A percentile compares a stretch with the other conserved stretches of the same genome.
Evolutionary conservation across 108 stramenopile genomes (phyloP).

Genomic region (Nitzschia sp.): DNA sequence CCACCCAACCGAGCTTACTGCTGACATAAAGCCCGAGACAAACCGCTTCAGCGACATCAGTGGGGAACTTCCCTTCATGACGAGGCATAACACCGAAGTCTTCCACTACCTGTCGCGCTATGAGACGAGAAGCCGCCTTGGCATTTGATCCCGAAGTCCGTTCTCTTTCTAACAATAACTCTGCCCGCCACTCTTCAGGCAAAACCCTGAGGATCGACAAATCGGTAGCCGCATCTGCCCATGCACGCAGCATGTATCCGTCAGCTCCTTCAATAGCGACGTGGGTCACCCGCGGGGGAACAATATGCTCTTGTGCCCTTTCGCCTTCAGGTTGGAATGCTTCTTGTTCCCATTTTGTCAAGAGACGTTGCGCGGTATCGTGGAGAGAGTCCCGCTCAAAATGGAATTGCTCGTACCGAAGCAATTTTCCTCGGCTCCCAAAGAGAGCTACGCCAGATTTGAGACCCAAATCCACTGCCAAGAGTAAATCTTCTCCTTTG

Average conservation of each 20-base stretch:
- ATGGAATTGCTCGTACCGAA: conserved; percentile 42
- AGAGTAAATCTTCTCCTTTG: conserved; percentile 6
- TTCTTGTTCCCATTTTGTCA: conserved; percentile 32
- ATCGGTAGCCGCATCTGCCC: conserved; percentile 28
- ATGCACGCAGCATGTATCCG: conserved; percentile 18
- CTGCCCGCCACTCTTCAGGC: conserved; percentile 50
- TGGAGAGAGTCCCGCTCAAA: conserved; percentile 25
- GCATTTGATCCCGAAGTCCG: conserved; percentile 11
- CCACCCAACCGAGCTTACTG: conserved; percentile 44
- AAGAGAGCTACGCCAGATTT: conserved; percentile 41
- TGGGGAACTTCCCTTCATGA: conserved; percentile 36
- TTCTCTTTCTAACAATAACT: conserved; percentile 40
- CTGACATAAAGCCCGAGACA: conserved; percentile 35
- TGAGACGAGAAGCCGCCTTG: conserved; percentile 48
- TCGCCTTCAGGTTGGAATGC: background rate
- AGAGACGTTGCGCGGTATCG: background rate
- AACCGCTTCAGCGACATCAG: conserved; percentile 52
- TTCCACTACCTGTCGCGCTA: conserved; percentile 46
- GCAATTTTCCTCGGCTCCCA: conserved; percentile 26
- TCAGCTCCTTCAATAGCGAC: conserved; percentile 54
- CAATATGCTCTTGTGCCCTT: background rate
- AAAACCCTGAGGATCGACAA: conserved; percentile 26
- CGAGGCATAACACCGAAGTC: conserved; percentile 20
- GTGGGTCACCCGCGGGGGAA: conserved; percentile 25
- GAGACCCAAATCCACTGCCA: conserved; percentile 53